These are phyloP conservation scores for Chytriomyces hyalinus DNA, from an alignment of 192 early-diverging fungal species.

Conservation along the genomic window DNA sequence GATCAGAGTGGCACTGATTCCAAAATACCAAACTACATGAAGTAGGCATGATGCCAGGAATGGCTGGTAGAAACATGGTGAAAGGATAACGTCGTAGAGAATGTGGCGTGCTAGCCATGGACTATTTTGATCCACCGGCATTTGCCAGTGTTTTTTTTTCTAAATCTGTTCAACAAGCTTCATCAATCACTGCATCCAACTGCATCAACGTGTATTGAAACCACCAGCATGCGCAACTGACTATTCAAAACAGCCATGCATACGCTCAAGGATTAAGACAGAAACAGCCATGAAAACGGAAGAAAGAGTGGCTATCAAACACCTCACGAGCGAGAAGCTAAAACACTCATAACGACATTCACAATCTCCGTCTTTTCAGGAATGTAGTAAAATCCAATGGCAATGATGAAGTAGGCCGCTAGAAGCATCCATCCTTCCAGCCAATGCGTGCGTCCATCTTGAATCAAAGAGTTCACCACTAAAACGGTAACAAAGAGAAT, in stretches of 20 bases:
- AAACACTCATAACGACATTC: background rate
- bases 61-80: conserved; percentile 9
- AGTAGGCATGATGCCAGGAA: background rate
- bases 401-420: conserved; percentile 82
- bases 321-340: background rate
- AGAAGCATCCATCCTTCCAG: conserved; percentile 87
- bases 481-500: conserved; percentile 74
- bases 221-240: too few species aligned
- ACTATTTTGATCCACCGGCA: conserved; percentile 14
- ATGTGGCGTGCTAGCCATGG: conserved; percentile 9
- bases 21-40: conserved; percentile 7
- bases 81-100: background rate
- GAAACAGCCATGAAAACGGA: too few species aligned
- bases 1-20: background rate
- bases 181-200: too few species aligned
- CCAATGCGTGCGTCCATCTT: conserved; percentile 91
- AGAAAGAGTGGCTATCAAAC: too few species aligned
- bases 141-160: background rate
- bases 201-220: too few species aligned
- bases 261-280: too few species aligned
- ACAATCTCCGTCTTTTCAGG: conserved; percentile 10
- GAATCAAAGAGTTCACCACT: conserved; percentile 54
- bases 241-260: too few species aligned
- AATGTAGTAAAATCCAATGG: conserved; percentile 76
- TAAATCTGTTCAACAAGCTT: too few species aligned